Conservation (phyloP, 2,329 filamentous ascomycete genomes). For the Ambrosiella beaveri region DNA sequence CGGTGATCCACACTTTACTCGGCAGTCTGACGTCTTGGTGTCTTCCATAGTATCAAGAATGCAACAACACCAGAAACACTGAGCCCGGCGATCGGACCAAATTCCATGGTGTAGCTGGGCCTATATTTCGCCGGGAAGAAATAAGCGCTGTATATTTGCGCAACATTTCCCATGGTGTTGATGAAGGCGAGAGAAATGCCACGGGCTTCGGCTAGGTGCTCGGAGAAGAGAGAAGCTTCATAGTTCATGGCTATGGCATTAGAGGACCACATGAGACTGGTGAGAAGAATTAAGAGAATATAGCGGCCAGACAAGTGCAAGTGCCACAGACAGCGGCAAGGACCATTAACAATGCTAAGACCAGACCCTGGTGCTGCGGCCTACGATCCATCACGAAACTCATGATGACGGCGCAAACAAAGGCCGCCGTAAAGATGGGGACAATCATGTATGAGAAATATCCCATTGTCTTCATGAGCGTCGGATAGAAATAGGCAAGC, state of each 20-base stretch:
- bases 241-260: conserved; percentile 35
- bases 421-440: not conserved
- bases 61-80: not conserved
- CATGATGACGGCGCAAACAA: conserved; percentile 25
- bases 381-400: conserved; percentile 30
- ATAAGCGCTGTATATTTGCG: conserved; percentile 38
- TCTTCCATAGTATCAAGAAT: not conserved
- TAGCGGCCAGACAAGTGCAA: conserved; percentile 25
- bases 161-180: conserved; percentile 37
- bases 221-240: conserved; percentile 32
- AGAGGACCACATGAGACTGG: conserved; percentile 34
- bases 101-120: conserved; percentile 30
- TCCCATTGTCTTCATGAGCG: conserved; percentile 16
- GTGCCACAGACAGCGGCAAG: not conserved
- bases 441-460: conserved; percentile 24
- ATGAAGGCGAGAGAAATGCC: conserved; percentile 32
- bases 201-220: conserved; percentile 31
- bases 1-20: not conserved
- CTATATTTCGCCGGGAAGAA: conserved; percentile 31
- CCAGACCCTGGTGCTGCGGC: conserved; percentile 26
- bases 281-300: conserved; percentile 36
- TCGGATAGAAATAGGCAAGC: conserved; percentile 21
- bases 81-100: conserved; percentile 19
- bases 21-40: not conserved
- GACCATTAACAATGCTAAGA: conserved; percentile 14